These are phyloP conservation scores for Grosmannia clavigera DNA, from an alignment of 2,329 filamentous ascomycete genomes.

Conservation along the genomic window DNA sequence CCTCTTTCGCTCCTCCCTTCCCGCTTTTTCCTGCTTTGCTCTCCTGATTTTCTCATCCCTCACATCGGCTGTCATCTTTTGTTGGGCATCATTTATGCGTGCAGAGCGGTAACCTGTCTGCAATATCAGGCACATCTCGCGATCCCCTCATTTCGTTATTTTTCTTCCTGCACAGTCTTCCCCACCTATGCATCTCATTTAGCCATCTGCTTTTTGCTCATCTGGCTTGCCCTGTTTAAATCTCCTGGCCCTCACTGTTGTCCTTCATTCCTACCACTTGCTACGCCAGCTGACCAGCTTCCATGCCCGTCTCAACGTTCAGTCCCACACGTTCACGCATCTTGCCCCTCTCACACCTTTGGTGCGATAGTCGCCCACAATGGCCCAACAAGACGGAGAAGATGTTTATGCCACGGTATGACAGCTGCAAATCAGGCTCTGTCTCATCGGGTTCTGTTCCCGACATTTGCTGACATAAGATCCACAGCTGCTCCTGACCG, in stretches of 20 bases:
- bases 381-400: constrained; percentile 29
- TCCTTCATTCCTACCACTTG: neutral
- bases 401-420: constrained; percentile 47
- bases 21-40: neutral
- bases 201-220: neutral
- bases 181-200: constrained; percentile 11
- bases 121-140: neutral
- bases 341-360: neutral
- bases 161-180: neutral
- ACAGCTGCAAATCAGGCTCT: constrained; percentile 10
- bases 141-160: neutral
- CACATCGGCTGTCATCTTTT: neutral
- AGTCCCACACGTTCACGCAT: neutral
- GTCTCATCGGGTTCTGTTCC: neutral
- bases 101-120: neutral
- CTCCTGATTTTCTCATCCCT: neutral
- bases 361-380: constrained; percentile 10
- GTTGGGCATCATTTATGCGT: neutral
- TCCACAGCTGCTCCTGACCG: constrained; percentile 76
- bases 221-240: neutral
- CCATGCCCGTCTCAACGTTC: neutral
- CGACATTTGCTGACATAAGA: neutral
- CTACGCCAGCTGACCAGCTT: neutral
- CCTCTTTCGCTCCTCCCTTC: neutral
- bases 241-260: no score